Base-by-base conservation (phyloP, 495 filamentous ascomycete species). In the Daldinia vernicosa region DNA sequence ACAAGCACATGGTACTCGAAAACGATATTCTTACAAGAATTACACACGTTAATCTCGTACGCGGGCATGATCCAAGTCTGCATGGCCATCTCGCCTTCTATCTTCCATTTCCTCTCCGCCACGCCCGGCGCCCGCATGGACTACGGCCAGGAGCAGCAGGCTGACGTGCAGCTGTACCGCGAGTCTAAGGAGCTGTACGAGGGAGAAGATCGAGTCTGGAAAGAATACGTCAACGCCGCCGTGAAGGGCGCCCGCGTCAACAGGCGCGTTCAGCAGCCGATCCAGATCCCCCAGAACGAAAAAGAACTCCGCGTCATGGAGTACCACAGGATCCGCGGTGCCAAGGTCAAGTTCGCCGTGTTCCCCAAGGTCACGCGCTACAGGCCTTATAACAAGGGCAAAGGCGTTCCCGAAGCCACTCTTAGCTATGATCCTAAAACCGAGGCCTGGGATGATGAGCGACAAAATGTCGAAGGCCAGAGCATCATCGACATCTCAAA, bases 1-100 rank as follows among this genome's bases (percentile, higher is more conserved):
- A 28, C 15, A 37, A 0, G 33, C 35, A 43, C 50, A 6, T 37
- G 56, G 0, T 63, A 63, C 19, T 66, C 77, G 17, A 73, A 69
- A 9, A 66, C 53, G 14, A 22, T 78, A 7, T 79, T 83, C 64
- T 71, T 74, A 50, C 84, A 85, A 68, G 79, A 82, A 11, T 50
- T 85, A 0, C 84, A 86, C 76, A 43, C 78, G 26, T 59, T 86
- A 15, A 65, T 86, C 6, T 76, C 82, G 28, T 72, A 78, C 37
- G 83, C 84, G 0, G 84, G 75, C 1, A 78, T 80, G 65, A 72
- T 85, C 6, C 80, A 81, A 30, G 61, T 86, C 53, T 79, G 74
- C 65, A 82, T 79, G 62, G 77, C 81, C 40, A 60, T 80, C 56
- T 86, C 84, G 0, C 74, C 72, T 6, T 76, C 80, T 51, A 82